These are phyloP conservation scores for Eleusine indica DNA, from an alignment of 176 grass and related monocot genomes.

Conservation along the genomic window DNA sequence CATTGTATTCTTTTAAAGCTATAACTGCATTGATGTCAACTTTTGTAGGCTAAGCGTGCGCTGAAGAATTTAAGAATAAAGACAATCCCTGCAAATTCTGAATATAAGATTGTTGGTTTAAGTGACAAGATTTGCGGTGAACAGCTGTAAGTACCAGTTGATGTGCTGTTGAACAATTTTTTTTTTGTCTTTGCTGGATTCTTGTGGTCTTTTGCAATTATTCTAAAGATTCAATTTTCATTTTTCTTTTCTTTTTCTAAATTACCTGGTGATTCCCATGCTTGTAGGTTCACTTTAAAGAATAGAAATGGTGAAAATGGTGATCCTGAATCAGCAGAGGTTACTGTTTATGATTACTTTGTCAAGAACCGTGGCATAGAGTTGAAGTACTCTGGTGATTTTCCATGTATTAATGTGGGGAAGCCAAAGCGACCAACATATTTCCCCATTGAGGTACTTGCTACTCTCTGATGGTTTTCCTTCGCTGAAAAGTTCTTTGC, in stretches of 20 bases:
- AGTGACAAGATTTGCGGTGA: conserved; percentile 65
- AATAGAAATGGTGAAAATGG: conserved; percentile 54
- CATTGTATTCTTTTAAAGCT: background rate
- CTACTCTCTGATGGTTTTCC: background rate
- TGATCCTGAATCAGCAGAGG: conserved; percentile 47
- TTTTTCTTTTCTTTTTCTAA: background rate
- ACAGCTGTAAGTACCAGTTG: conserved; percentile 37
- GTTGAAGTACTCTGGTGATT: conserved; percentile 64
- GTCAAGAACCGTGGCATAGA: conserved; percentile 60
- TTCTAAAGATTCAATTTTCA: background rate
- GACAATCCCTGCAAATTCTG: conserved; percentile 53
- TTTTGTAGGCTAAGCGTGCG: conserved; percentile 65
- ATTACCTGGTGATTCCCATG: conserved; percentile 1
- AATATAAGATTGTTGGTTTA: conserved; percentile 82
- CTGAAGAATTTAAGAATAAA: conserved; percentile 78
- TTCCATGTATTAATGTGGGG: conserved; percentile 95
- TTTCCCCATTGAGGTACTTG: conserved; percentile 66
- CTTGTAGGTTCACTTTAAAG: conserved; percentile 65
- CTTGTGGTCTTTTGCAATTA: background rate
- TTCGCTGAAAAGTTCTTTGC: background rate
- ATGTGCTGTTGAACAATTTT: background rate
- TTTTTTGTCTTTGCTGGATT: no score
- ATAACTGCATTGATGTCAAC: background rate
- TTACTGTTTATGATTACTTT: conserved; percentile 79
- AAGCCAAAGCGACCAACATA: conserved; percentile 83